A percentile compares a stretch with the other conserved stretches of the same genome.
These are phyloP conservation scores for Zymoseptoria brevis DNA, from an alignment of 2,329 filamentous ascomycete genomes.

Conservation along the genomic window DNA sequence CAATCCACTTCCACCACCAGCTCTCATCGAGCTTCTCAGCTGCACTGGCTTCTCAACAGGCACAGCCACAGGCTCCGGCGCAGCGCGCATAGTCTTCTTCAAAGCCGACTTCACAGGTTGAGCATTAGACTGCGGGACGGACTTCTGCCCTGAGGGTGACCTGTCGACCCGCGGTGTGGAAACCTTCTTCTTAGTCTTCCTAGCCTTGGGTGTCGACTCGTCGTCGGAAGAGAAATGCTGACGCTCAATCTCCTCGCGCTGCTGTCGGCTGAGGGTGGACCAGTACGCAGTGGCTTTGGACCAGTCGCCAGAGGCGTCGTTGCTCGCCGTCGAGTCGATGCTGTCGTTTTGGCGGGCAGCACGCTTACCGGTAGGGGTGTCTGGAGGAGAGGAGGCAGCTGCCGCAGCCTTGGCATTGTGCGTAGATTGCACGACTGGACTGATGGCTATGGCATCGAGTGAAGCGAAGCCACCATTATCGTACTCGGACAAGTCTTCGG, in stretches of 20 bases:
- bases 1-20: conserved; percentile 27
- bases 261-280: conserved; percentile 56
- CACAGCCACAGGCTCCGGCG: conserved; percentile 16
- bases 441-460: conserved; percentile 62
- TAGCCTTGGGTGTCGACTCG: conserved; percentile 22
- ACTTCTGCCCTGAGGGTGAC: conserved; percentile 8
- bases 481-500: conserved; percentile 60
- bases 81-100: conserved; percentile 32
- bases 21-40: conserved; percentile 34
- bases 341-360: conserved; percentile 6
- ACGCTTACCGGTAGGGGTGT: conserved; percentile 21
- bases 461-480: conserved; percentile 63
- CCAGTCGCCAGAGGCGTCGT: conserved; percentile 46
- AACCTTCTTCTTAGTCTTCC: conserved; percentile 36
- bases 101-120: conserved; percentile 35
- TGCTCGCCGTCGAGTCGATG: not conserved
- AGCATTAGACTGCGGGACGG: conserved; percentile 16
- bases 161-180: conserved; percentile 17
- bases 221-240: conserved; percentile 36
- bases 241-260: conserved; percentile 53
- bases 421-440: conserved; percentile 36
- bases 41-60: conserved; percentile 19
- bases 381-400: conserved; percentile 14
- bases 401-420: conserved; percentile 2
- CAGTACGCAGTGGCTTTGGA: conserved; percentile 61